Evolutionary conservation across 2,329 filamentous ascomycete species (phyloP), one percentile per base, ranked within the genome.

Genomic region (Dryadomyces quercus-mongolicae): DNA sequence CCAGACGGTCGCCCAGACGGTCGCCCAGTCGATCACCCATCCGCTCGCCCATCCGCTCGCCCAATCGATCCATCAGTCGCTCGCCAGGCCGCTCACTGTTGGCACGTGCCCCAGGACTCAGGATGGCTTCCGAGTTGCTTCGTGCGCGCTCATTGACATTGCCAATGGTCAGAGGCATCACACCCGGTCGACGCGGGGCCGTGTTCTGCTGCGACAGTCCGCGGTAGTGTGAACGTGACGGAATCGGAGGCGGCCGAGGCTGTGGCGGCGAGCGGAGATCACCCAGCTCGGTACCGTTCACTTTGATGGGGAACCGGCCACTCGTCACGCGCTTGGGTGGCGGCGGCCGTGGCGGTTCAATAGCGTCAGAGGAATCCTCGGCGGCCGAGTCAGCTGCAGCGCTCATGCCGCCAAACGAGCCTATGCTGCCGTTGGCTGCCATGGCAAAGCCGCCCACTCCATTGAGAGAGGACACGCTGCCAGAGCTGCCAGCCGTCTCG

Each of bases 201-300:
- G 77, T 71, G 60, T 77, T 86, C 58, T 87, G 82, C 60, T 86
- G 82, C 2, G 85, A 88, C 3, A 85, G 71, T 1, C 83, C 83
- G 34, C 91, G 82, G 60, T 88, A 88, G 66, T 95, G 90, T 3
- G 89, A 93, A 57, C 86, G 80, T 5, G 80, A 80, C 0, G 89
- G 89, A 56, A 95, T 87, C 0, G 87, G 86, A 2, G 91, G 88
- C 31, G 86, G 77, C 38, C 85, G 80, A 20, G 75, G 72, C 12
- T 80, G 69, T 42, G 76, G 82, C 15, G 86, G 87, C 4, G 86
- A 92, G 59, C 82, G 81, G 46, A 81, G 71, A 60, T 85, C 82
- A 40, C 78, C 71, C 3, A 84, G 71, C 54, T 93, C 88, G 50
- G 81, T 77, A 16, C 85, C 84, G 64, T 86, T 88, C 52, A 89